Evolutionary conservation across 495 filamentous ascomycete species (phyloP), one percentile per base, ranked within the genome.

Genomic region (Filosporella fistucella): DNA sequence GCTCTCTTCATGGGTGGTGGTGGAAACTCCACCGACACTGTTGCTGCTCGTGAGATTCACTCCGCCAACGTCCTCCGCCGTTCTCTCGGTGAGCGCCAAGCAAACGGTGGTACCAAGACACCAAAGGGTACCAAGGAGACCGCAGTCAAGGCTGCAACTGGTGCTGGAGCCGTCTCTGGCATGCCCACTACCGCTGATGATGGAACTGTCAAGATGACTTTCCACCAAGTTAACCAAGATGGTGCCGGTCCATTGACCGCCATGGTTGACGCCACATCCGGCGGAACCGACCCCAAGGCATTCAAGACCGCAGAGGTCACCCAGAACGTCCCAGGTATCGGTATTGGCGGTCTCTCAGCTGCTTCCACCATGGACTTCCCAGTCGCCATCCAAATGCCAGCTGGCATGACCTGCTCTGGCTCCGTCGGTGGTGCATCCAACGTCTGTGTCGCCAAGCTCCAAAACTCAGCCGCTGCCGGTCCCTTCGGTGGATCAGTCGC

Each of bases 401-500:
- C 64, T 0, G 78, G 75, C 33, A 81, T 82, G 76, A 79, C 74
- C 7, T 82, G 79, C 64, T 68, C 72, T 18, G 79, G 65, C 18
- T 65, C 64, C 12, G 71, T 73, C 17, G 77, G 67, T 13, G 74
- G 71, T 8, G 72, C 69, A 1, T 45, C 65, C 38, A 74, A 76
- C 45, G 76, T 82, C 25, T 82, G 79, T 64, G 62, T 82, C 45
- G 76, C 77, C 11, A 67, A 76, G 14, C 68, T 82, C 24, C 69
- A 75, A 34, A 82, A 84, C 59, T 51, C 62, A 6, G 75, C 78
- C 0, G 54, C 65, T 10, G 78, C 77, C 6, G 80, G 80, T 1
- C 80, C 80, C 1, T 84, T 84, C 53, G 80, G 80, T 42, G 78
- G 80, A 18, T 74, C 71, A 2, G 70, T 66, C 3, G 72, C 72